Percentiles rank a stretch among this genome's conserved stretches.
These are phyloP conservation scores for Crithidia thermophila DNA, from an alignment of 208 protist genomes.

Conservation along the genomic window DNA sequence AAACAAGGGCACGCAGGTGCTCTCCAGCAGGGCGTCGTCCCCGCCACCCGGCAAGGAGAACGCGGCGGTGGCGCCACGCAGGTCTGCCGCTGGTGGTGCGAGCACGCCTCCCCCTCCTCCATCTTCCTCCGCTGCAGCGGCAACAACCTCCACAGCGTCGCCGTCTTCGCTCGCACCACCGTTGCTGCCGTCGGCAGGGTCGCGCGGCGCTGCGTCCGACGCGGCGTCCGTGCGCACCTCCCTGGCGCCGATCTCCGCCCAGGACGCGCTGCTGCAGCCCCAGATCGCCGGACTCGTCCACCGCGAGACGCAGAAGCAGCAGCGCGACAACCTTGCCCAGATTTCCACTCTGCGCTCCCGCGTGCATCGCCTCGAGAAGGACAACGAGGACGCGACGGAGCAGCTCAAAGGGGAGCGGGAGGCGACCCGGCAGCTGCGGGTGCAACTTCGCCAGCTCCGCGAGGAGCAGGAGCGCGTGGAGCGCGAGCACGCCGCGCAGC, in stretches of 20 bases:
- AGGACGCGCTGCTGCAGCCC: conserved; percentile 45
- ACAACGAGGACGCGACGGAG: conserved; percentile 43
- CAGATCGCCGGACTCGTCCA: conserved; percentile 58
- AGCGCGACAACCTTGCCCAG: conserved; percentile 68
- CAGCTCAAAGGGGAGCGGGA: conserved; percentile 65
- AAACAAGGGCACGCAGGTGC: conserved; percentile 52
- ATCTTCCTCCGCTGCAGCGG: not conserved
- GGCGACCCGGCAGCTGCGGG: conserved; percentile 39
- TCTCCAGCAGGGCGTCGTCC: conserved; percentile 23
- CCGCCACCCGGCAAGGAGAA: conserved; percentile 11
- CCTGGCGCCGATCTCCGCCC: conserved; percentile 18
- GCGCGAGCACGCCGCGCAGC: conserved; percentile 36
- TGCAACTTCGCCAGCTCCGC: conserved; percentile 44
- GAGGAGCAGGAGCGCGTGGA: conserved; percentile 39
- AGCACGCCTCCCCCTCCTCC: not conserved
- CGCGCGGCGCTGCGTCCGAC: not conserved
- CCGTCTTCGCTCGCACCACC: not conserved
- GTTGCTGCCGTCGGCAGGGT: not conserved
- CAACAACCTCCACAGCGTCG: not conserved
- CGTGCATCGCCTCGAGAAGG: conserved; percentile 49
- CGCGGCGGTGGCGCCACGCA: not conserved
- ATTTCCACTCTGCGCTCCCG: conserved; percentile 60
- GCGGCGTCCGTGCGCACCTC: not conserved
- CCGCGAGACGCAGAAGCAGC: conserved; percentile 53
- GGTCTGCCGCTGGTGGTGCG: not conserved